These are phyloP conservation scores for Saxophila tyrrhenica DNA, from an alignment of 495 filamentous ascomycete species.

Conservation along the genomic window DNA sequence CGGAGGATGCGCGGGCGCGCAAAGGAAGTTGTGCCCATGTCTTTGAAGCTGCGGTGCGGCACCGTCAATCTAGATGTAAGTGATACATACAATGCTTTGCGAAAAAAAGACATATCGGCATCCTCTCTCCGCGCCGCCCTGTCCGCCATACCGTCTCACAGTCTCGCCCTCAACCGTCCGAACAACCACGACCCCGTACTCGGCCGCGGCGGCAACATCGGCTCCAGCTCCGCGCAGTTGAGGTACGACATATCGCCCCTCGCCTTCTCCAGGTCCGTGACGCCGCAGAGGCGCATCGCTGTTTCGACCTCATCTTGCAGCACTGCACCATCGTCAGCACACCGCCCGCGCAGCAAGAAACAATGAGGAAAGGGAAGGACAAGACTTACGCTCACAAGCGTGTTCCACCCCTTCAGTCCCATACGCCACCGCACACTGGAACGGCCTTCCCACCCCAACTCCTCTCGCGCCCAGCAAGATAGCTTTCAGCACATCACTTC, in stretches of 20 bases:
- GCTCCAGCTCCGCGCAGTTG: slow-evolving; percentile 20
- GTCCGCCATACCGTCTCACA: slow-evolving; percentile 6
- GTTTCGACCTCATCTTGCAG: slow-evolving; percentile 67
- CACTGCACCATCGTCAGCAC: slow-evolving; percentile 34
- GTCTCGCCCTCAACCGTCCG: slow-evolving; percentile 1
- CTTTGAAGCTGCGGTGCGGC: too few species aligned
- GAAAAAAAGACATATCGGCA: too few species aligned
- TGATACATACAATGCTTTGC: too few species aligned
- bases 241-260: slow-evolving; percentile 24
- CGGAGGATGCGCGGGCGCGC: too few species aligned
- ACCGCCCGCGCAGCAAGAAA: neutral
- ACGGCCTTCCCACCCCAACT: slow-evolving; percentile 22
- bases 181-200: slow-evolving; percentile 5
- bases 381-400: slow-evolving; percentile 13
- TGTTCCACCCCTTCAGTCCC: slow-evolving; percentile 21
- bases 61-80: too few species aligned
- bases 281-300: slow-evolving; percentile 66
- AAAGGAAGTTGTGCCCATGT: too few species aligned
- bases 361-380: neutral
- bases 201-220: slow-evolving; percentile 12
- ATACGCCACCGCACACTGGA: slow-evolving; percentile 19
- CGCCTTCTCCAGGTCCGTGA: slow-evolving; percentile 59
- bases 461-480: slow-evolving; percentile 19
- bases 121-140: too few species aligned
- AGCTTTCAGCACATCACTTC: slow-evolving; percentile 21